Evolutionary conservation across 768 basidiomycete species (phyloP).

Genomic region (Boletus pseudopeckii): DNA sequence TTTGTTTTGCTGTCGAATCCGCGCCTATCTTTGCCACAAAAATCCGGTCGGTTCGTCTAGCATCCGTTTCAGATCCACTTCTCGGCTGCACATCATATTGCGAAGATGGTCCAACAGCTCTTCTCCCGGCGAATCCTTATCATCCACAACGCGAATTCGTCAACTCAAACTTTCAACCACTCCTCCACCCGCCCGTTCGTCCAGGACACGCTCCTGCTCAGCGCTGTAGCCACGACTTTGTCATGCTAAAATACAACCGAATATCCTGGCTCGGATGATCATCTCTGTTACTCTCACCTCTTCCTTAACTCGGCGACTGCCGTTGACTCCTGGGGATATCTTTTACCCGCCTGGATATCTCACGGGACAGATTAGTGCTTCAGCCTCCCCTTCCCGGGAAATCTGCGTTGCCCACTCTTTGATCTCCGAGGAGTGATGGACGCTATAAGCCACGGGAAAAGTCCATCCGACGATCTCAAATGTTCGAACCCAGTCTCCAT

Average conservation of each 20-base stretch:
- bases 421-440: conserved; percentile 28
- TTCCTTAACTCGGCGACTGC: conserved; percentile 17
- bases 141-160: conserved; percentile 4
- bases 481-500: conserved; percentile 1
- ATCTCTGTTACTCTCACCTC: conserved; percentile 4
- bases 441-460: conserved; percentile 7
- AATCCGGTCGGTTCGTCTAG: conserved; percentile 12
- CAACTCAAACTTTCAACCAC: conserved; percentile 7
- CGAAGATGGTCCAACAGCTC: conserved; percentile 16
- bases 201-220: not conserved
- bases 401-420: conserved; percentile 3
- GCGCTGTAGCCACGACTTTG: not conserved
- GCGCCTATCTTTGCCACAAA: conserved; percentile 9
- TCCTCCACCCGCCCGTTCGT: not conserved
- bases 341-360: conserved; percentile 20
- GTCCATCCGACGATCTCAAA: conserved; percentile 11
- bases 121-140: conserved; percentile 9
- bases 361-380: conserved; percentile 19
- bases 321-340: conserved; percentile 11
- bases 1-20: conserved; percentile 22
- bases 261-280: conserved; percentile 5
- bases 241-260: conserved; percentile 2
- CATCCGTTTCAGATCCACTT: conserved; percentile 22
- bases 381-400: conserved; percentile 12
- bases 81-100: conserved; percentile 22